These are phyloP conservation scores for Carex sylvatica DNA, from an alignment of 202 grass and related monocot species.

Conservation along the genomic window DNA sequence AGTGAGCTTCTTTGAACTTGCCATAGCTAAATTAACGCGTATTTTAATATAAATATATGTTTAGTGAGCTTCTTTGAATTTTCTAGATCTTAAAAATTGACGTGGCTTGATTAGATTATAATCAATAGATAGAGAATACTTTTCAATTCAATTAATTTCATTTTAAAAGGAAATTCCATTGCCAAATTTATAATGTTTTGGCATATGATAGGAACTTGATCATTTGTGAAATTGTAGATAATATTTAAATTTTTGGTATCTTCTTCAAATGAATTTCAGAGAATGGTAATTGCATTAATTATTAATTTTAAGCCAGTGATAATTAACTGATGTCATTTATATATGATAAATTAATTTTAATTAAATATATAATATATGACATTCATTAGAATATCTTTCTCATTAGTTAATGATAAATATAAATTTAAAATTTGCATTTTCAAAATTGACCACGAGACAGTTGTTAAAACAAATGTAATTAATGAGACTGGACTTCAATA, in stretches of 20 bases:
- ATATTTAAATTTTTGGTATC: not conserved
- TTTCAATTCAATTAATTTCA: not conserved
- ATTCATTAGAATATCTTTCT: not conserved
- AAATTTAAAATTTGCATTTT: not conserved
- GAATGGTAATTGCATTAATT: not conserved
- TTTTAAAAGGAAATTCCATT: not conserved
- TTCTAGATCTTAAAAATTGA: not conserved
- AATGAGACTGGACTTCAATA: not conserved
- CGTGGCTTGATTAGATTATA: not conserved
- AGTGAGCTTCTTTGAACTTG: not conserved
- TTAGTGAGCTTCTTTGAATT: not conserved
- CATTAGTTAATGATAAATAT: not conserved
- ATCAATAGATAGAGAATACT: not conserved
- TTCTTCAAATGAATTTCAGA: not conserved
- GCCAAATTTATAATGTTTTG: not conserved
- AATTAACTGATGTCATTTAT: not conserved
- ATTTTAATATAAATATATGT: not conserved
- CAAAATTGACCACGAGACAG: not conserved
- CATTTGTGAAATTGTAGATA: not conserved
- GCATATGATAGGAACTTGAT: not conserved
- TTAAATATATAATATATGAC: too few relatives aligned
- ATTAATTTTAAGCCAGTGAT: not conserved
- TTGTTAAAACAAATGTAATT: constrained; percentile 1
- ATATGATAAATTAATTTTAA: not conserved
- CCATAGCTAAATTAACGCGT: not conserved